Evolutionary conservation across 1,284 basidiomycete species (phyloP), one percentile per base, ranked within the genome.

Genomic region (Tylopilus microsporus): DNA sequence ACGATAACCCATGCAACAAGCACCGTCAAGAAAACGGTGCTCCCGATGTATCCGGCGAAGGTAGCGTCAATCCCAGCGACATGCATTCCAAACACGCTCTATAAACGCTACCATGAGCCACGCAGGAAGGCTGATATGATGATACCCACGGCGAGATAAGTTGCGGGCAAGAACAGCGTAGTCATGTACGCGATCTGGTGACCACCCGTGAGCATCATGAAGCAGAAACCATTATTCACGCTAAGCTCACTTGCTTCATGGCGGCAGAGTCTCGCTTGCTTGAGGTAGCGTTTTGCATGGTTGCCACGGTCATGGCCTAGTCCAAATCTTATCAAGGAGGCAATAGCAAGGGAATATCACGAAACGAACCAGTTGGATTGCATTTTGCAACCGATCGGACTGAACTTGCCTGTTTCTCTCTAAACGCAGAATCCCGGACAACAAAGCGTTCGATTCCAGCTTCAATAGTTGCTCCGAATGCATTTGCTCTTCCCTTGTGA

Each of bases 231-330:
- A 19, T n/a, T 51, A 21, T 6, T 3, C 21, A 45, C 21, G 4
- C 45, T 25, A n/a, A 30, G 42, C 66, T 57, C 46, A 74, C 72
- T 57, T 70, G 70, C 65, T 82, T 84, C 77, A 83, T 81, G 30
- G 80, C 77, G 68, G 65, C 53, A 59, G 79, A 80, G 60, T 83
- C 70, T 57, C 68, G 70, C 65, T 82, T 84, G 77, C 82, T 81
- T 21, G 80, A 78, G 68, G 64, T 53, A 60, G 79, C 80, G 60
- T 83, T 81, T 49, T 72, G 71, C 53, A 79, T 65, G 21, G 79
- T 71, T 19, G 79, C 79, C 63, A 77, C 75, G 0, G 81, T 80
- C 60, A 84, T 65, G 12, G 68, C 63, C 50, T 76, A 69, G 76
- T 49, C 50, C 18, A 37, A 3, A 43, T 7, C 46, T 5, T 13